A percentile compares a stretch with the other conserved stretches of the same genome.
These are phyloP conservation scores for Angomonas ambiguus DNA, from an alignment of 208 protist species.

Conservation along the genomic window DNA sequence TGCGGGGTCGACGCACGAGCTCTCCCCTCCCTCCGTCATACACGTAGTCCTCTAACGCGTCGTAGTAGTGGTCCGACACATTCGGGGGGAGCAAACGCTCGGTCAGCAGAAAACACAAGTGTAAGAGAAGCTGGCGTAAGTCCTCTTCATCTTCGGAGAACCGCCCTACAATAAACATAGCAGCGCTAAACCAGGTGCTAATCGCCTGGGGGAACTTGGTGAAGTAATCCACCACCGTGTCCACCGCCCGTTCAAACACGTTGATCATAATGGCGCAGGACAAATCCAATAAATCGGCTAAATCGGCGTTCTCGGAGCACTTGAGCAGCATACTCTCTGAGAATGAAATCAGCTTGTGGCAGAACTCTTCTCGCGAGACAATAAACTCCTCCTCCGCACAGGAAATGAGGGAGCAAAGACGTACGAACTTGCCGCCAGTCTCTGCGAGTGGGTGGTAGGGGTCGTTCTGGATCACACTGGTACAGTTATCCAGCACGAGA, in stretches of 20 bases:
- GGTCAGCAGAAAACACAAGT: constrained; percentile 67
- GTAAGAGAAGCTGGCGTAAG: constrained; percentile 65
- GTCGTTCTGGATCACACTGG: constrained; percentile 30
- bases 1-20: neutral
- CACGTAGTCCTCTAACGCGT: neutral
- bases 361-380: constrained; percentile 28
- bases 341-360: constrained; percentile 36
- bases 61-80: neutral
- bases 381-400: constrained; percentile 50
- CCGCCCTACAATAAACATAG: constrained; percentile 32
- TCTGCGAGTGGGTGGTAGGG: constrained; percentile 26
- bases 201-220: constrained; percentile 31
- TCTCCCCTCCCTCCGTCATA: neutral
- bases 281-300: constrained; percentile 46
- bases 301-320: constrained; percentile 19
- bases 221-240: constrained; percentile 38
- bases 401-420: constrained; percentile 48
- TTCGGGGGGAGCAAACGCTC: constrained; percentile 46
- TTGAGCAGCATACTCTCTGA: constrained; percentile 36
- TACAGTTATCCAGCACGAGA: constrained; percentile 40
- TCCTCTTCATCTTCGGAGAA: constrained; percentile 69
- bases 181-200: constrained; percentile 40
- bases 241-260: constrained; percentile 69
- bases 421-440: constrained; percentile 43
- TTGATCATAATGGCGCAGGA: constrained; percentile 67